Evolutionary conservation across 2,329 filamentous ascomycete species (phyloP).

Genomic region (Fusarium veterinarium): DNA sequence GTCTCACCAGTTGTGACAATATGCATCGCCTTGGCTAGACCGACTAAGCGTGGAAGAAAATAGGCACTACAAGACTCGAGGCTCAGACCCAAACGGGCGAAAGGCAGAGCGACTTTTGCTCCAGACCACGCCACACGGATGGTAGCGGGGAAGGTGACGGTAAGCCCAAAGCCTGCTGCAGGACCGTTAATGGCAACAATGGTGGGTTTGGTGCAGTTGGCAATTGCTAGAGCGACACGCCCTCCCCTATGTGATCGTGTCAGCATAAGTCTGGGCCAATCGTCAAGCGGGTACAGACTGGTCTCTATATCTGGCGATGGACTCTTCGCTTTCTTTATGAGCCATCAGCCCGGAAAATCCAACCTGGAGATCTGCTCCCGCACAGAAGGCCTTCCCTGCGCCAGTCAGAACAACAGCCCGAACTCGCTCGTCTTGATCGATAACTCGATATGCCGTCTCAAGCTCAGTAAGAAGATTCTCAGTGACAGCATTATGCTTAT

Average conservation of each 20-base stretch:
- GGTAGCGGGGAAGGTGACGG: neutral
- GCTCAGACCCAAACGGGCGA: neutral
- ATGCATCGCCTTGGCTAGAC: neutral
- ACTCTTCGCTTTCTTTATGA: neutral
- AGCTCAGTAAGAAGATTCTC: neutral
- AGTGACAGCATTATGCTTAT: neutral
- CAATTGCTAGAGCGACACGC: neutral
- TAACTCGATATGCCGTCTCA: neutral
- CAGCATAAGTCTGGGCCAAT: no score
- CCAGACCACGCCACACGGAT: neutral
- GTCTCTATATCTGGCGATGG: neutral
- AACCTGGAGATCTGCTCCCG: neutral
- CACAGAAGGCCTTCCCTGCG: neutral
- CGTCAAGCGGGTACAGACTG: neutral
- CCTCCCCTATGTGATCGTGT: neutral
- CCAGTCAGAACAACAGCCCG: neutral
- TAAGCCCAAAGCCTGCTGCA: neutral
- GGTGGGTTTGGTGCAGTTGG: neutral
- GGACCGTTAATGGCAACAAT: neutral
- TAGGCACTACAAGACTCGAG: neutral
- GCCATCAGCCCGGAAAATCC: neutral
- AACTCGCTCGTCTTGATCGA: neutral
- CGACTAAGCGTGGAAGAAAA: neutral
- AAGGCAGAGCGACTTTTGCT: neutral
- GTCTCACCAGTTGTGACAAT: neutral